Evolutionary conservation across 108 stramenopile genomes (phyloP), one percentile per base, ranked within the genome.

Genomic region (Pseudonitzschia pungens): DNA sequence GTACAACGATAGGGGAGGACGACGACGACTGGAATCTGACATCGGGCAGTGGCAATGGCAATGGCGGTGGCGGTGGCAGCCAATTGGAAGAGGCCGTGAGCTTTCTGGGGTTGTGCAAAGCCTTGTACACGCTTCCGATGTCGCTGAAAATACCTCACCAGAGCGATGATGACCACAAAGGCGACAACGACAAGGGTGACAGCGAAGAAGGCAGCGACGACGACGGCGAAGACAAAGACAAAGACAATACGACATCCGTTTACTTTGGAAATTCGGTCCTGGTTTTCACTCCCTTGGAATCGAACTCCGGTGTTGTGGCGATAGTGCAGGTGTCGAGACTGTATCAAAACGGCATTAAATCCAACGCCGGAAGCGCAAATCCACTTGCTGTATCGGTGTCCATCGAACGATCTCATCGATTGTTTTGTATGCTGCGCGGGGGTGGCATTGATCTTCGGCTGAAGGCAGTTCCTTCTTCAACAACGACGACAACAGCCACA

Each of bases 201-300:
- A 48, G 12, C 14, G 66, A 15, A 45, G 63, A 62, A 28, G 10
- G n/a, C 43, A 11, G 2, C 45, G 45, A 18, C 45, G 73, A 55
- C 40, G 29, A 24, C 7, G 80, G 14, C 59, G 28, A 58, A 36
- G 18, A 62, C 9, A 41, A 60, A 7, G 56, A 59, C 33, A 63
- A 79, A 48, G 59, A 70, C 7, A 48, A 20, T 48, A 80, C 82
- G 14, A 81, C 77, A 11, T 75, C 78, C 32, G 77, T 93, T 29
- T 73, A 87, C 67, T 78, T 87, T 28, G 74, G 65, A 14, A 73
- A 84, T 18, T 88, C 88, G 11, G 84, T 87, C 0, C 73, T 90
- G 43, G 75, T 93, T 2, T 93, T 86, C 55, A 78, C 87, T 33
- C 84, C 81, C 41, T 65, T 90, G 15, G 92, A 93, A 77, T 83